phyloP scores from a whole-genome alignment of 495 filamentous ascomycete genomes.

The Aspergillus homomorphus region DNA sequence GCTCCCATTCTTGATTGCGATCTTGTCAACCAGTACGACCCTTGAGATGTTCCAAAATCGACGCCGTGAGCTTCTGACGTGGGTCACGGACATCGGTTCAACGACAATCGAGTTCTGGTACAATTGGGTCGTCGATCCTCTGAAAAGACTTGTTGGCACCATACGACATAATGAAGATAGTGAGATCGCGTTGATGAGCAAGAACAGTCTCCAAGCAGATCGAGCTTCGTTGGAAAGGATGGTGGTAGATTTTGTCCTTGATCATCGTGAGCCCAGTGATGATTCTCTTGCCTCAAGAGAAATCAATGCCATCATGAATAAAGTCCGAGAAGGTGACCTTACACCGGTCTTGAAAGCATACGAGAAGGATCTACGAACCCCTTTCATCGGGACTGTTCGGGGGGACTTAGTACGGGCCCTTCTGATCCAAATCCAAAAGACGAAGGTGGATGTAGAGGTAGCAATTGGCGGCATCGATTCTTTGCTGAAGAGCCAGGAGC shows the following conservation, averaged over 20 bases:
- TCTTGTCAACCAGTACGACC: constrained; percentile 77
- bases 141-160: constrained; percentile 77
- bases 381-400: constrained; percentile 71
- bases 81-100: constrained; percentile 69
- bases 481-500: constrained; percentile 89
- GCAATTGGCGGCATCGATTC: constrained; percentile 92
- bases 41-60: constrained; percentile 69
- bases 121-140: constrained; percentile 91
- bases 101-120: constrained; percentile 87
- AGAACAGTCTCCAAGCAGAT: constrained; percentile 81
- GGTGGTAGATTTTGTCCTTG: constrained; percentile 91
- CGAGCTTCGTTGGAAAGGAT: constrained; percentile 90
- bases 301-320: constrained; percentile 65
- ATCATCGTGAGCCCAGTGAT: constrained; percentile 57
- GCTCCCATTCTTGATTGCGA: constrained; percentile 60
- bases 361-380: constrained; percentile 76
- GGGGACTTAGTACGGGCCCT: constrained; percentile 89
- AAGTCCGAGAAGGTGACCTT: constrained; percentile 86
- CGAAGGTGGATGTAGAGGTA: constrained; percentile 96
- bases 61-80: constrained; percentile 67
- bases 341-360: constrained; percentile 89
- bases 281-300: constrained; percentile 31
- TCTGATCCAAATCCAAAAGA: constrained; percentile 96
- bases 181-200: constrained; percentile 94
- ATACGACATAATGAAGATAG: constrained; percentile 88